These are phyloP conservation scores for Trypanosoma caninum DNA, from an alignment of 208 protist genomes.

Conservation along the genomic window DNA sequence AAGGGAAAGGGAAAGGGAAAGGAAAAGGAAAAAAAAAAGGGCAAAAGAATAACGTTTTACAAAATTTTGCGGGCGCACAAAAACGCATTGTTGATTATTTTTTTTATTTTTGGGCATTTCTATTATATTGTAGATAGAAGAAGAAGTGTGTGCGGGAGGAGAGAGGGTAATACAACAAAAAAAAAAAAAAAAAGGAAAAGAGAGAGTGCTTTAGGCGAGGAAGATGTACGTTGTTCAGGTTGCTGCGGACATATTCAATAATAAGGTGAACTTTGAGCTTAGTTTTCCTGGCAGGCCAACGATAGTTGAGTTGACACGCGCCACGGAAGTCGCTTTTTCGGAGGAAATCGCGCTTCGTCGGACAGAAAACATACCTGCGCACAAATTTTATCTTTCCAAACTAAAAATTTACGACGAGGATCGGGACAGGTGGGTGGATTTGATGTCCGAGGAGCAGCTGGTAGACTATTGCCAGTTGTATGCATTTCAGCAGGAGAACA, in stretches of 20 bases:
- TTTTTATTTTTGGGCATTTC: neutral
- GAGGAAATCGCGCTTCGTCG: constrained; percentile 70
- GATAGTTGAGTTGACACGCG: constrained; percentile 63
- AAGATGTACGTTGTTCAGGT: constrained; percentile 83
- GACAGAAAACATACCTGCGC: constrained; percentile 65
- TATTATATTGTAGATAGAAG: too few relatives aligned
- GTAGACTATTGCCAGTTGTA: constrained; percentile 86
- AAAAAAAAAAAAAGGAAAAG: constrained; percentile 1
- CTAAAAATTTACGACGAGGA: constrained; percentile 90
- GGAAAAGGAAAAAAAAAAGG: neutral
- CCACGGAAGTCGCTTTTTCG: constrained; percentile 64
- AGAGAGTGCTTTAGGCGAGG: neutral
- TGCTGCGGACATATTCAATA: constrained; percentile 87
- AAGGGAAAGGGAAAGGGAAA: constrained; percentile 8
- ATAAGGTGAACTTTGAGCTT: constrained; percentile 90
- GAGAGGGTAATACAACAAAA: neutral
- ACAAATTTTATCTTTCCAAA: constrained; percentile 83
- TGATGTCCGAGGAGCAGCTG: constrained; percentile 74
- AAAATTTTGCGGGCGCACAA: too few relatives aligned
- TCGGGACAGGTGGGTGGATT: constrained; percentile 84
- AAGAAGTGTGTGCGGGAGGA: neutral
- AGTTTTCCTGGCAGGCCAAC: constrained; percentile 68
- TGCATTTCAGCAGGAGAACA: constrained; percentile 87
- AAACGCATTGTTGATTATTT: too few relatives aligned
- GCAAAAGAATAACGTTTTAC: too few relatives aligned